phyloP scores from a whole-genome alignment of 495 filamentous ascomycete species.

The Podospora pseudocomata region DNA sequence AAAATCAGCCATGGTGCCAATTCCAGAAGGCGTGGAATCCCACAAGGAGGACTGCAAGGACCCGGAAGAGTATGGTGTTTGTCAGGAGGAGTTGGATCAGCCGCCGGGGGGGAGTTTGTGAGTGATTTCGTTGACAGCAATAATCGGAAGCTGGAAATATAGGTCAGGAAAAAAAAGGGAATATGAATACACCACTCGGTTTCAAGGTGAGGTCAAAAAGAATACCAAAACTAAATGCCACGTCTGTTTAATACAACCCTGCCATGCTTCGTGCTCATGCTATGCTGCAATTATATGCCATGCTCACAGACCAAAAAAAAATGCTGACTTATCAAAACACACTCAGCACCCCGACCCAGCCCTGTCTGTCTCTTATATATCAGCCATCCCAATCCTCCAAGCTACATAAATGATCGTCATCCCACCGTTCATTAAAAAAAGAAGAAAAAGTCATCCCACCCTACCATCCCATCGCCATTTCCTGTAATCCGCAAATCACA shows the following conservation, averaged over 20 bases:
- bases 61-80: conserved; percentile 33
- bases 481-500: too few relatives aligned
- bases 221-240: background rate
- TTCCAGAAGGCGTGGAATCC: conserved; percentile 54
- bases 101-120: conserved; percentile 19
- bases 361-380: too few relatives aligned
- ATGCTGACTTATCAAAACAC: too few relatives aligned
- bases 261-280: background rate
- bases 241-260: background rate
- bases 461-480: too few relatives aligned
- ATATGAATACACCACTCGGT: background rate
- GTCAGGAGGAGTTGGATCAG: conserved; percentile 41
- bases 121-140: background rate
- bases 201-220: background rate
- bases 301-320: background rate
- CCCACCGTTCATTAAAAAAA: too few relatives aligned
- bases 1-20: conserved; percentile 58
- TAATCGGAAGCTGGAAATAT: background rate
- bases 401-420: too few relatives aligned
- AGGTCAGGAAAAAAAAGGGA: background rate
- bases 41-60: conserved; percentile 42
- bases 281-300: background rate
- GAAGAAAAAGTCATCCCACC: too few relatives aligned
- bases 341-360: too few relatives aligned
- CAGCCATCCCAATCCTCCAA: too few relatives aligned